A percentile compares a stretch with the other conserved stretches of the same genome.
phyloP scores from a whole-genome alignment of 1,284 basidiomycete genomes.

The Tremellales sp. region DNA sequence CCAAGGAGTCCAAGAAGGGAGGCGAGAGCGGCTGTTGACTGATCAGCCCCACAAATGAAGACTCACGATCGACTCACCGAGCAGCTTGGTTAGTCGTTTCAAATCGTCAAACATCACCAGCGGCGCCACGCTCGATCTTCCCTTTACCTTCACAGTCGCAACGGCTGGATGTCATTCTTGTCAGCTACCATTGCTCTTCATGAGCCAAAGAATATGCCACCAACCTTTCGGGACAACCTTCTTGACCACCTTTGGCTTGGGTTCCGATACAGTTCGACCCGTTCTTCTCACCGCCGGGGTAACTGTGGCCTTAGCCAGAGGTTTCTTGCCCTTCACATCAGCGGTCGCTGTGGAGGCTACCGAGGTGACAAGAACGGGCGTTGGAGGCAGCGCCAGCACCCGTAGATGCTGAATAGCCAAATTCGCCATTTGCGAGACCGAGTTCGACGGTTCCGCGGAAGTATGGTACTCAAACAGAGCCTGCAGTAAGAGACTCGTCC shows the following conservation, averaged over 20 bases:
- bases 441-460: constrained; percentile 12
- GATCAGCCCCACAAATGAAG: constrained; percentile 14
- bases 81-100: constrained; percentile 52
- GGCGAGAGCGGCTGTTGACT: constrained; percentile 40
- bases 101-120: constrained; percentile 53
- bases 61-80: constrained; percentile 51
- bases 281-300: constrained; percentile 12
- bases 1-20: constrained; percentile 65
- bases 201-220: neutral
- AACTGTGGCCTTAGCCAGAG: constrained; percentile 19
- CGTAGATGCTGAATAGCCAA: constrained; percentile 24
- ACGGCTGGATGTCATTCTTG: neutral
- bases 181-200: neutral
- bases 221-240: neutral
- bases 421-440: constrained; percentile 14
- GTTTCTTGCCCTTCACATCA: constrained; percentile 9
- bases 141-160: neutral
- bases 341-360: neutral
- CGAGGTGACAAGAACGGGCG: constrained; percentile 1
- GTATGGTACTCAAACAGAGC: constrained; percentile 32
- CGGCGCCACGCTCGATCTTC: constrained; percentile 9
- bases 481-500: constrained; percentile 16
- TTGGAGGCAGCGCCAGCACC: constrained; percentile 25
- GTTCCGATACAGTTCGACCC: constrained; percentile 18
- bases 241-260: constrained; percentile 4